Evolutionary conservation across 2,329 filamentous ascomycete species (phyloP), one percentile per base, ranked within the genome.

Genomic region (Sporothrix brunneoviolacea): DNA sequence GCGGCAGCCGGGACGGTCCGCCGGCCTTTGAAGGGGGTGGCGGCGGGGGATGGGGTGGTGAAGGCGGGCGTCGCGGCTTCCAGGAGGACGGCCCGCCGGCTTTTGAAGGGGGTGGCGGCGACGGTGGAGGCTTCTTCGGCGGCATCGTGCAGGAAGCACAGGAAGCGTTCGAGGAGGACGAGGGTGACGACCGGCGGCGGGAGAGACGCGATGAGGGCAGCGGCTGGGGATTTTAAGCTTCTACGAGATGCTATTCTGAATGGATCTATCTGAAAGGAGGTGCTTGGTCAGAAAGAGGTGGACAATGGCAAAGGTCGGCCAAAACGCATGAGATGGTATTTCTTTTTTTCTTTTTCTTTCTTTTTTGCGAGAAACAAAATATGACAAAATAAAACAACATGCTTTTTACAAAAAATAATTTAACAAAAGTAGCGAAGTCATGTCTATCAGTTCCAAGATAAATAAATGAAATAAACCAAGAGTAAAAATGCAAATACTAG

Each of bases 141-240:
- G 48, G 53, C 18, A 52, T 64, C 52, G 55, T 59, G 46, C 53
- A 57, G 22, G 50, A 55, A 35, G 59, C 58, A 3, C 54, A 53
- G 24, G 48, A 57, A 3, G 56, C 53, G 8, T 56, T 59, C 30
- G 54, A 55, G n/a, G 57, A 56, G 12, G 48, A 48, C n/a, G 50
- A 50, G 8, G 38, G 49, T 10, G 28, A 61, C 58, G 58, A 58
- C 59, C 61, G 43, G n/a, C 42, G 44, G 5, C 35, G 54, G 61
- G 59, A 58, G 55, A 40, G 49, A 45, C 50, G 42, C 18, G 40
- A 52, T n/a, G 52, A 47, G 5, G 18, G 32, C 9, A 35, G 46
- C 21, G 48, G 48, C 8, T 51, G 41, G 42, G 48, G 36, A 27
- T 46, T 41, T n/a, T 51, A 36, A 28, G 12, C 3, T n/a, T n/a